Evolutionary conservation across 2,329 filamentous ascomycete genomes (phyloP).

Genomic region (Cladobotryum protrusum): DNA sequence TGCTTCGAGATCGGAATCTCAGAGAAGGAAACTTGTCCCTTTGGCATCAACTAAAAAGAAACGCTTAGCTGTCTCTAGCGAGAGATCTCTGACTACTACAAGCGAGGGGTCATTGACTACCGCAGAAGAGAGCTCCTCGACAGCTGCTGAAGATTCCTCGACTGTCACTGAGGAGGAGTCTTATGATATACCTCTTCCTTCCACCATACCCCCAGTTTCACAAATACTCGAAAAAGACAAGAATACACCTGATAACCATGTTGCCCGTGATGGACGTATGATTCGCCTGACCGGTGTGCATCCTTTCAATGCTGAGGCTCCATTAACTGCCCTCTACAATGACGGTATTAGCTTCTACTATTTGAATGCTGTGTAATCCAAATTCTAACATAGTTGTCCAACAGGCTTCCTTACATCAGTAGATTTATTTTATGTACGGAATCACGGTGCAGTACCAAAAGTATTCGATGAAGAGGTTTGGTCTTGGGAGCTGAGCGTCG

Average conservation of each 20-base stretch:
- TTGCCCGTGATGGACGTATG: constrained; percentile 71
- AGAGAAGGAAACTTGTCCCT: too few relatives aligned
- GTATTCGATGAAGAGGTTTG: constrained; percentile 66
- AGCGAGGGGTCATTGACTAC: too few relatives aligned
- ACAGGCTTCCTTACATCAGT: constrained; percentile 58
- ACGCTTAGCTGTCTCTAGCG: too few relatives aligned
- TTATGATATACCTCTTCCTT: neutral
- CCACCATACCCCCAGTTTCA: neutral
- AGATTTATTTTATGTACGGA: constrained; percentile 85
- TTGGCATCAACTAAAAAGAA: too few relatives aligned
- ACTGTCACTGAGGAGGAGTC: too few relatives aligned
- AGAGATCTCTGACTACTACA: too few relatives aligned
- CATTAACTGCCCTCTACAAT: constrained; percentile 70
- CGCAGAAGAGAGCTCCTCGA: too few relatives aligned
- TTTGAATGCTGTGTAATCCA: too few relatives aligned
- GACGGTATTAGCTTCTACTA: constrained; percentile 54
- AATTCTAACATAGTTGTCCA: too few relatives aligned
- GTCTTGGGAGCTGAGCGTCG: constrained; percentile 76
- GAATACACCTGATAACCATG: constrained; percentile 77
- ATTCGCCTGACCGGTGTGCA: constrained; percentile 84
- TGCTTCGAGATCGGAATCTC: too few relatives aligned
- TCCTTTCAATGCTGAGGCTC: constrained; percentile 86
- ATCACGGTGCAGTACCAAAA: constrained; percentile 76
- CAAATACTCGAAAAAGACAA: constrained; percentile 43
- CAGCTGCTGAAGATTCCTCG: too few relatives aligned